Percentiles rank a stretch among this genome's conserved stretches.
Conservation (phyloP, 1,284 basidiomycete genomes). For the Macrocystidia cucumis region DNA sequence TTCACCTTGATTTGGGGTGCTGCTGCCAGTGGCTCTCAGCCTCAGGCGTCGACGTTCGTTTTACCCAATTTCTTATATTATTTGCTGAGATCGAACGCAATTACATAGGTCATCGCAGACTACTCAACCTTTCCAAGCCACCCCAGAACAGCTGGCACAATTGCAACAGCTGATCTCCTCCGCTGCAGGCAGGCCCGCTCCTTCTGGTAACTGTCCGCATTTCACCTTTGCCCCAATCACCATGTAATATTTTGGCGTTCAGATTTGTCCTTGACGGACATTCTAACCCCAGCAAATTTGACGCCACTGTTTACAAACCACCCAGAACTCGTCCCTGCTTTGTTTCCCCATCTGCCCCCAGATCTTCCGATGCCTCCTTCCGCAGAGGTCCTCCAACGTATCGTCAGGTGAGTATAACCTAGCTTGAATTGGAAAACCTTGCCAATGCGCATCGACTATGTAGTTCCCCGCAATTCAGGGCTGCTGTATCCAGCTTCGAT, state of each 20-base stretch:
- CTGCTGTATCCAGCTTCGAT: slow-evolving; percentile 60
- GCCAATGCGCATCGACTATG: slow-evolving; percentile 1
- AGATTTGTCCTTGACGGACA: slow-evolving; percentile 64
- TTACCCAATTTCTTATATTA: too few relatives aligned
- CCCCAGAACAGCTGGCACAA: slow-evolving; percentile 37
- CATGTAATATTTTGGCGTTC: slow-evolving; percentile 2
- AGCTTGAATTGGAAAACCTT: slow-evolving; percentile 10
- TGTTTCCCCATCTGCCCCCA: slow-evolving; percentile 73
- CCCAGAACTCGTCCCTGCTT: slow-evolving; percentile 54
- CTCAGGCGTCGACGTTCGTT: too few relatives aligned
- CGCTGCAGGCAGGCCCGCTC: slow-evolving; percentile 19
- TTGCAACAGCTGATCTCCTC: slow-evolving; percentile 35
- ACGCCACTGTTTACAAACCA: slow-evolving; percentile 59
- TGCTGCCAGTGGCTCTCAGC: slow-evolving; percentile 17
- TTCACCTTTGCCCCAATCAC: background rate
- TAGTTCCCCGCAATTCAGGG: slow-evolving; percentile 32
- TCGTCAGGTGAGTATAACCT: slow-evolving; percentile 26
- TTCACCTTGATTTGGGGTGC: slow-evolving; percentile 51
- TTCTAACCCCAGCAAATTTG: slow-evolving; percentile 66
- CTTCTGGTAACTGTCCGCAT: slow-evolving; percentile 7
- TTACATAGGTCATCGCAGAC: slow-evolving; percentile 6
- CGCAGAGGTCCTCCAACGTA: slow-evolving; percentile 46
- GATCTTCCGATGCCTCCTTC: slow-evolving; percentile 63
- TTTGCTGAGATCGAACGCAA: background rate
- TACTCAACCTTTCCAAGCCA: slow-evolving; percentile 29